Base-by-base conservation (phyloP, 2,329 filamentous ascomycete genomes). In the Aspergillus japonicus region DNA sequence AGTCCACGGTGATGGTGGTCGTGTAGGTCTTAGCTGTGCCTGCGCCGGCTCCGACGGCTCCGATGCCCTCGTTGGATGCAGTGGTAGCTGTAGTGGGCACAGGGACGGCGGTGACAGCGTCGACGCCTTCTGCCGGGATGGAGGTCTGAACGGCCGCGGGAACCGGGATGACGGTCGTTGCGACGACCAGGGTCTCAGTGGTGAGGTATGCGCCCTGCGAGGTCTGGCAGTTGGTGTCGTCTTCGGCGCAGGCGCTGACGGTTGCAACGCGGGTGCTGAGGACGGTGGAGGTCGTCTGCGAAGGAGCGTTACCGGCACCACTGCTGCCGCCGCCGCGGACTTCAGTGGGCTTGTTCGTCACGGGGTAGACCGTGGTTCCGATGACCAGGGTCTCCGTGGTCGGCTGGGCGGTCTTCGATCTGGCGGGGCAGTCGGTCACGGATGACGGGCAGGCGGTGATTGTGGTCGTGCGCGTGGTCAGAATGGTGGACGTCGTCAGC, bases 391-490 rank as follows among this genome's bases (percentile, higher is more conserved):
- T 68, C 47, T 68, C 64, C 2, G 69, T 71, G 21, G 65, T 68
- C 29, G 60, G 56, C 24, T 56, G 58, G 4, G 53, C 63, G 21
- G 57, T 65, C 60, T 61, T 57, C 4, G 53, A 58, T 39, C 60
- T 54, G 10, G 63, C 61, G 16, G 71, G 70, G 50, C 71, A 73
- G 50, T 71, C 51, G 3, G 69, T 68, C 0, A 72, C 67, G 7
- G 61, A 65, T 16, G 69, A 59, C 0, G 69, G 65, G 33, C 70
- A 73, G 14, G 62, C 61, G 23, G 69, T 71, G 44, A 72, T 59
- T 2, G 69, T 73, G 47, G 68, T 62, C 1, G 62, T 62, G 14
- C 53, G 60, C 2, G 67, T 70, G 21, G 58, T 60, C 50, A 64
- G 66, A 26, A 71, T 57, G n/a, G 68, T 71, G 5, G 67, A 70